A percentile compares a stretch with the other conserved stretches of the same genome.
Evolutionary conservation across 2,329 filamentous ascomycete genomes (phyloP).

Genomic region (Aureobasidium sp.): DNA sequence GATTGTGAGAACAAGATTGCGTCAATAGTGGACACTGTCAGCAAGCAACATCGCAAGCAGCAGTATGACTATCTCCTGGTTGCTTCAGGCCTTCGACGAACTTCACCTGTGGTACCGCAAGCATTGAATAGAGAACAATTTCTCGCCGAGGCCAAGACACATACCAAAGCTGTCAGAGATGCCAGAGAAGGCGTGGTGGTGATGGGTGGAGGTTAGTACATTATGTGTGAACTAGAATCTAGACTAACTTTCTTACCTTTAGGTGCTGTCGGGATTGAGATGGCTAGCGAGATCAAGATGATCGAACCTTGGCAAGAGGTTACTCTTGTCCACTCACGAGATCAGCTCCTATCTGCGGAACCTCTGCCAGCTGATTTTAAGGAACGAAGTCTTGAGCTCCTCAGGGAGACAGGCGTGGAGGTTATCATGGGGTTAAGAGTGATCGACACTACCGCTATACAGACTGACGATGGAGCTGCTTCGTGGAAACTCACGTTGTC

Average conservation of each 20-base stretch:
- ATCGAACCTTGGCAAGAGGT: constrained; percentile 58
- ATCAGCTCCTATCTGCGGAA: constrained; percentile 65
- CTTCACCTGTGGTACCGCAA: constrained; percentile 67
- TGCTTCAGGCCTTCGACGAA: constrained; percentile 61
- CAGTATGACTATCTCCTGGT: constrained; percentile 70
- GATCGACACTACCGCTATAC: constrained; percentile 38
- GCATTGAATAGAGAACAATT: constrained; percentile 56
- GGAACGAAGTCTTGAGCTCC: constrained; percentile 51
- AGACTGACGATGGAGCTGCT: constrained; percentile 32
- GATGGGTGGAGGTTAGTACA: constrained; percentile 58
- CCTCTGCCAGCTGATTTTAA: constrained; percentile 64
- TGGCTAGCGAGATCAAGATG: constrained; percentile 70
- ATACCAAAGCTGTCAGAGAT: constrained; percentile 48
- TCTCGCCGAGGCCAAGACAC: constrained; percentile 53
- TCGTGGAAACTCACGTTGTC: constrained; percentile 47
- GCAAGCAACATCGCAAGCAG: constrained; percentile 24
- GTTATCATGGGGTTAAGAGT: constrained; percentile 54
- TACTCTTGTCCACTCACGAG: constrained; percentile 67
- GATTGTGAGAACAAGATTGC: constrained; percentile 55
- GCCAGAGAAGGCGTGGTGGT: constrained; percentile 57
- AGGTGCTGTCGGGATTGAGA: constrained; percentile 74
- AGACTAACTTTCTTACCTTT: not conserved
- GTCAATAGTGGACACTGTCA: constrained; percentile 39
- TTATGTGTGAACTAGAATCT: not conserved
- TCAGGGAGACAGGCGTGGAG: constrained; percentile 58